Percentiles rank a stretch among this genome's conserved stretches.
Conservation (phyloP, 2,329 filamentous ascomycete genomes). For the Sclerotinia sclerotiorum region DNA sequence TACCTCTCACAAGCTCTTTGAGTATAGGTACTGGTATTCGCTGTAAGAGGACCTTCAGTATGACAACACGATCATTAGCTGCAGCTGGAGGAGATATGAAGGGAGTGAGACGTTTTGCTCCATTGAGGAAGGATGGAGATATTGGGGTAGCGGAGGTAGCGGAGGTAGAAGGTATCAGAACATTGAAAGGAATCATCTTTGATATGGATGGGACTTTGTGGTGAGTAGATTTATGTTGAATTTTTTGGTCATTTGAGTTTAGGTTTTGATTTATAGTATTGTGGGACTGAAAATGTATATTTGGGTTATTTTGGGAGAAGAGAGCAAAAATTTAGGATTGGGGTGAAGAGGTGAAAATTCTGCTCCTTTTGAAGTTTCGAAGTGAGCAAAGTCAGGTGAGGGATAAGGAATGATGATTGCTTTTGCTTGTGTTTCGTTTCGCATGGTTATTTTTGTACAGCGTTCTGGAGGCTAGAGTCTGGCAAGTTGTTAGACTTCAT, state of each 20-base stretch:
- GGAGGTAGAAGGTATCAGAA: conserved; percentile 40
- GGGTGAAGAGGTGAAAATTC: conserved; percentile 55
- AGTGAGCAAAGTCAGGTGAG: background rate
- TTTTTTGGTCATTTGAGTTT: background rate
- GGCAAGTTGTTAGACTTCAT: background rate
- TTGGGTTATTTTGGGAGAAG: conserved; percentile 44
- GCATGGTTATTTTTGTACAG: background rate
- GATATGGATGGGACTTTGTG: conserved; percentile 95
- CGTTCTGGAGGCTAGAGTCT: background rate
- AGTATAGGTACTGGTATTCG: background rate
- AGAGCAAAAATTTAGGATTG: too few relatives aligned
- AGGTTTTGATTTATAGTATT: conserved; percentile 49
- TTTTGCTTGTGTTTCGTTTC: background rate
- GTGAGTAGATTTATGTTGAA: conserved; percentile 53
- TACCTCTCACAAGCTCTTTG: background rate
- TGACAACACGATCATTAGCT: background rate
- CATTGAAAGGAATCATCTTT: conserved; percentile 68
- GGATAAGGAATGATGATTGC: background rate
- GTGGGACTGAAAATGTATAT: conserved; percentile 45
- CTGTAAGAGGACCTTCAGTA: background rate
- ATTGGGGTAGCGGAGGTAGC: background rate
- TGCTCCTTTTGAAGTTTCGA: background rate
- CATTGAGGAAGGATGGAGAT: conserved; percentile 46
- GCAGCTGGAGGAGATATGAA: background rate
- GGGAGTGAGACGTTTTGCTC: conserved; percentile 52